These are phyloP conservation scores for Quercus variabilis DNA, from an alignment of 306 rosid species.

Conservation along the genomic window DNA sequence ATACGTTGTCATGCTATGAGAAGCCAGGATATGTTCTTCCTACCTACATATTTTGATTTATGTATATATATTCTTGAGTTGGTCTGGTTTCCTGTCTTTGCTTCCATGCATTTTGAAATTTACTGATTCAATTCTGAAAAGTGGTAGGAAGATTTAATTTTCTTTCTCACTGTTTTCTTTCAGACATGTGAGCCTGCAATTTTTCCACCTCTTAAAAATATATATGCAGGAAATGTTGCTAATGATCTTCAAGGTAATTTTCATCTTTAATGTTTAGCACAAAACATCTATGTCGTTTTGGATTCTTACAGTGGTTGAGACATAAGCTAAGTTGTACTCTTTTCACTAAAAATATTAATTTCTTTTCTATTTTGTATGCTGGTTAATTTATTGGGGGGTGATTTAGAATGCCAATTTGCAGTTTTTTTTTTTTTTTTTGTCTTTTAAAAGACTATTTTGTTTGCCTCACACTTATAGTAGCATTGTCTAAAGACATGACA, in stretches of 20 bases:
- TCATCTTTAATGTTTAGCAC: constrained; percentile 7
- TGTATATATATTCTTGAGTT: background rate
- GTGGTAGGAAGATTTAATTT: background rate
- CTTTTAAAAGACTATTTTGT: too few relatives aligned
- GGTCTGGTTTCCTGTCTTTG: background rate
- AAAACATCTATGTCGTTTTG: too few relatives aligned
- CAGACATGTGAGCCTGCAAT: constrained; percentile 91
- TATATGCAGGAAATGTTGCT: constrained; percentile 65
- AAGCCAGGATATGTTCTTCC: background rate
- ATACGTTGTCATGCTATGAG: background rate
- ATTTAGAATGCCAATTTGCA: constrained; percentile 46
- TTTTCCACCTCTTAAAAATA: constrained; percentile 80
- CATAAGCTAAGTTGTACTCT: too few relatives aligned
- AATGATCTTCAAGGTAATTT: constrained; percentile 80
- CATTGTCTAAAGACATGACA: too few relatives aligned
- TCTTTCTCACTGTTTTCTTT: constrained; percentile 24
- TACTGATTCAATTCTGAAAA: background rate
- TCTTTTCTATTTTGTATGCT: too few relatives aligned
- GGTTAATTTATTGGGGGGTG: too few relatives aligned
- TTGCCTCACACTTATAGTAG: too few relatives aligned
- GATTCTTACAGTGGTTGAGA: too few relatives aligned
- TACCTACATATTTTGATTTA: background rate
- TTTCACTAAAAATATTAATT: too few relatives aligned
- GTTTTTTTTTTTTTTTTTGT: too few relatives aligned
- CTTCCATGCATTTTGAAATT: background rate